These are phyloP conservation scores for Cercospora berteroae DNA, from an alignment of 2,329 filamentous ascomycete species.

Conservation along the genomic window DNA sequence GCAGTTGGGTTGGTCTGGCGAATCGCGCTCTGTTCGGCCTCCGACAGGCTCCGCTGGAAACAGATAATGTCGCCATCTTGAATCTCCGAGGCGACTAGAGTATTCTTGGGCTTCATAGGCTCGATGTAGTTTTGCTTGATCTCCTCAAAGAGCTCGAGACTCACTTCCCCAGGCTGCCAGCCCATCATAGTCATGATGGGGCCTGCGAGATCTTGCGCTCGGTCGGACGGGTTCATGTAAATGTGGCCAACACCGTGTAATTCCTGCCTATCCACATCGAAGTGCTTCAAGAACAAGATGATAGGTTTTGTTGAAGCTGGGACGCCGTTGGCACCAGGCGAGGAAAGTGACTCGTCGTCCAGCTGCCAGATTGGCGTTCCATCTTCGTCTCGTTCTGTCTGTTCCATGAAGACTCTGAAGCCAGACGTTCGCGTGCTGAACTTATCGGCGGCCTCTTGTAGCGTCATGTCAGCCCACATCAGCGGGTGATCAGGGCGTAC, in stretches of 20 bases:
- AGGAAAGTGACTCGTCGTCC: conserved; percentile 52
- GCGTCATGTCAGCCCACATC: conserved; percentile 67
- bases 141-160: conserved; percentile 82
- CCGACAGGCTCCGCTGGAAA: conserved; percentile 68
- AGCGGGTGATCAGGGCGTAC: conserved; percentile 86
- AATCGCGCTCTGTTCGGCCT: conserved; percentile 35
- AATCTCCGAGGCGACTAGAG: conserved; percentile 85
- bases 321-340: conserved; percentile 44
- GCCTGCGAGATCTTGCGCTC: conserved; percentile 78
- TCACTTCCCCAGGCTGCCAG: conserved; percentile 67
- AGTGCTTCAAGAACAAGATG: conserved; percentile 88
- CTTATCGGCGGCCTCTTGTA: conserved; percentile 64
- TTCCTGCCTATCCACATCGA: conserved; percentile 73
- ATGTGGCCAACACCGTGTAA: conserved; percentile 76
- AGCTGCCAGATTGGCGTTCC: conserved; percentile 72
- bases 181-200: conserved; percentile 78
- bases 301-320: conserved; percentile 54
- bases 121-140: conserved; percentile 99
- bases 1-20: conserved; percentile 33
- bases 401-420: conserved; percentile 85
- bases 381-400: conserved; percentile 65
- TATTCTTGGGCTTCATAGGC: conserved; percentile 78
- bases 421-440: conserved; percentile 65
- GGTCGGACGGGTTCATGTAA: conserved; percentile 84
- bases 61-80: conserved; percentile 97